Base-by-base conservation (phyloP, 805 yeast species). In the Groenewaldozyma salmanticensis region DNA sequence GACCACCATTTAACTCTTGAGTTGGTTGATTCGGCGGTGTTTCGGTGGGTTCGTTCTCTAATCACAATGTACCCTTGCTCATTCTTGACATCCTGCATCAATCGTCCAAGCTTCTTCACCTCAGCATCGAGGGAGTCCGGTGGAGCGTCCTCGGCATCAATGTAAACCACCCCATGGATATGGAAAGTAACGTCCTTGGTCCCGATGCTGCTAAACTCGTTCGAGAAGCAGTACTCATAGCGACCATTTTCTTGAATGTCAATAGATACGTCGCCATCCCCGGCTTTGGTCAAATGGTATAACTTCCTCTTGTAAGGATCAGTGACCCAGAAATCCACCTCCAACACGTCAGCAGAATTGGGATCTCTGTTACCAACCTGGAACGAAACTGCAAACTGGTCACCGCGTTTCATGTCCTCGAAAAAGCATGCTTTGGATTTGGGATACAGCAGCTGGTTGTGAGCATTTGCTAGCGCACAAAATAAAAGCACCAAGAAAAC, bases 1-100 rank as follows among this genome's bases (percentile, higher is more conserved):
- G 95, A 84, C 98, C 98, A 90, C 85, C 94, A 92, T 65, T 90
- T 90, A 50, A 90, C 97, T 56, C 98, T 78, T 42, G 92, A 81
- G 64, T 90, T 90, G 35, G 98, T 90, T 19, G 95, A 83, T 66
- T 90, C 98, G 4, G 98, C 97, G 6, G 98, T 90, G 67, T 90
- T 92, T 75, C 98, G 82, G 64, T 90, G 98, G 13, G 94, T 83
- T 68, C 96, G 81, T 66, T 90, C 98, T 66, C 98, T 79, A 46
- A 90, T 87, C 37, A 88, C 94, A 53, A 92, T 79, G 65, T 92
- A 92, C 53, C 84, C 75, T 57, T 81, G 66, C 65, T 92, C 98
- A 53, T 87, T 90, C 66, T 83, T 82, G 45, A 92, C 87, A 53
- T 86, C 95, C 53, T 77, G 76, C 31, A 94, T 79, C 51, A 84